Evolutionary conservation across 163 green algal species (phyloP), one percentile per base, ranked within the genome.

Genomic region (Chlamydomonas reinhardtii): DNA sequence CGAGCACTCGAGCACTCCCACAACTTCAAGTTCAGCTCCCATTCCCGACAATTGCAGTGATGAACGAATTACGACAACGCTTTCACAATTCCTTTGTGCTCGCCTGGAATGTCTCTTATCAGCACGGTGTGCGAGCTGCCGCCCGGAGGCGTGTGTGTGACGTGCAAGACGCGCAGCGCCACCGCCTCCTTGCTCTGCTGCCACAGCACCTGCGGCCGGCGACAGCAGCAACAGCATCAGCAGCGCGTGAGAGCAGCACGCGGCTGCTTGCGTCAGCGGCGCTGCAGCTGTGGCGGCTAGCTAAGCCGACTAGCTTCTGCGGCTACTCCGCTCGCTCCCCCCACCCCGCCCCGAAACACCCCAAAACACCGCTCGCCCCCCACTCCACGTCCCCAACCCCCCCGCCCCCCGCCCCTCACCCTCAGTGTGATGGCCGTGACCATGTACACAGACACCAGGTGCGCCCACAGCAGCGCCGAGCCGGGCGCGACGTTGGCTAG

Each of bases 401-500:
- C 43, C 25, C 25, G 27, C 75, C 6, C 8, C 32, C 9, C 16
- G 4, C 31, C 39, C 56, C 79, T 25, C 71, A 81, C 81, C 71
- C 19, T 19, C 35, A 95, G 85, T 5, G 91, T 90, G 48, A 94
- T 86, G 35, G 85, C 69, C 62, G 91, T 95, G 74, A 97, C 91
- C 66, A 97, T 73, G 52, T 92, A 97, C 24, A 91, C 73, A 9
- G 85, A 93, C 32, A 93, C 70, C 35, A 97, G 72, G 89, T 97
- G 94, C 52, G 93, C 93, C 95, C 95, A 98, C 59, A 98, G 80
- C 65, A 92, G 91, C 39, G 39, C 61, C 27, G 54, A 89, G 56
- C 81, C 32, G 59, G 81, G 59, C 25, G 39, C 22, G 25, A 86
- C 69, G 86, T 97, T 97, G 76, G 92, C 83, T 29, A 96, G 91